A percentile compares a stretch with the other conserved stretches of the same genome.
These are phyloP conservation scores for Tetracladium marchalianum DNA, from an alignment of 495 filamentous ascomycete species.

Conservation along the genomic window DNA sequence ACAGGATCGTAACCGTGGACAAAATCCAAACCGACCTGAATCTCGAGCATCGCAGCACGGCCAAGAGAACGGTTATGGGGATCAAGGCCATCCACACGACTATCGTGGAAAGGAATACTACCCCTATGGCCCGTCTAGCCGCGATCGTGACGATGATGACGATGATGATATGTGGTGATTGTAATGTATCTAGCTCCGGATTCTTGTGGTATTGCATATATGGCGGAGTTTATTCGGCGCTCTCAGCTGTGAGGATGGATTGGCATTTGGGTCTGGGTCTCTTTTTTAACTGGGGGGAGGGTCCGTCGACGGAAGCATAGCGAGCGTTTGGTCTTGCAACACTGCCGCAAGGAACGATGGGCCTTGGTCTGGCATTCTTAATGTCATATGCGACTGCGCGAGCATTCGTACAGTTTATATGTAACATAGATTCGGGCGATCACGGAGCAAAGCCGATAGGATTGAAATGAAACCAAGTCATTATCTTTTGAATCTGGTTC, in stretches of 20 bases:
- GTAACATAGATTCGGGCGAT: slow-evolving; percentile 7
- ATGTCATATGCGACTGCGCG: slow-evolving; percentile 8
- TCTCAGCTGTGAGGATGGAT: slow-evolving; percentile 11
- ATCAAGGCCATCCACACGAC: slow-evolving; percentile 13
- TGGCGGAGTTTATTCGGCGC: slow-evolving; percentile 18
- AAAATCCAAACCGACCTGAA: slow-evolving; percentile 40
- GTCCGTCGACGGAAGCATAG: slow-evolving; percentile 19
- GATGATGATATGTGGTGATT: slow-evolving; percentile 23
- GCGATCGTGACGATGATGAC: slow-evolving; percentile 10
- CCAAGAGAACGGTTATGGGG: slow-evolving; percentile 33
- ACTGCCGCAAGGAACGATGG: neutral
- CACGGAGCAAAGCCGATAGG: neutral
- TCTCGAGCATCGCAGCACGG: slow-evolving; percentile 43
- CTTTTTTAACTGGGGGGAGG: slow-evolving; percentile 1
- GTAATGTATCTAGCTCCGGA: neutral
- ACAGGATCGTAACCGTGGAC: slow-evolving; percentile 27
- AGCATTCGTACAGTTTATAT: slow-evolving; percentile 10
- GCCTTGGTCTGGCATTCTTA: slow-evolving; percentile 3
- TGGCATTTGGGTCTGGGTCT: slow-evolving; percentile 4
- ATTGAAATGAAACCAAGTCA: slow-evolving; percentile 3
- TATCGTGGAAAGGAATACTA: slow-evolving; percentile 18
- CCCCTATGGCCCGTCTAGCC: slow-evolving; percentile 10
- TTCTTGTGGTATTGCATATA: slow-evolving; percentile 18
- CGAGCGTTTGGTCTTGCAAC: slow-evolving; percentile 8
- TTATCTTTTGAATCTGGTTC: neutral